Percentiles rank a stretch among this genome's conserved stretches.
Conservation (phyloP, 805 yeast species). For the Yueomyces sp. region DNA sequence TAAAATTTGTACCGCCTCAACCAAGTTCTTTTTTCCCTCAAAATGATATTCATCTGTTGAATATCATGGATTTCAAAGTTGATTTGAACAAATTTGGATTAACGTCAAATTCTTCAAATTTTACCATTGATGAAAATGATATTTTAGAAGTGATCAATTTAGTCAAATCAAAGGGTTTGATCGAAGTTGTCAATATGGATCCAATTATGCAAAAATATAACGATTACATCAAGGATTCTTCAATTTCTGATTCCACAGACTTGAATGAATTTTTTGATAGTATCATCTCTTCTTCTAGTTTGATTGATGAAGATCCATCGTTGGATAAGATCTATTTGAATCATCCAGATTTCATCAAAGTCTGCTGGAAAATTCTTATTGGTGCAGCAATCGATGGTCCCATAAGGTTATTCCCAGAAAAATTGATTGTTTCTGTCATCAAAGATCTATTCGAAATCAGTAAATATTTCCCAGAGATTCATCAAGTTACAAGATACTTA, state of each 20-base stretch:
- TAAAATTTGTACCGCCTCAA: background rate
- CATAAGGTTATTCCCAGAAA: slow-evolving; percentile 3
- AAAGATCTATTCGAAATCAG: background rate
- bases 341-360: slow-evolving; percentile 1
- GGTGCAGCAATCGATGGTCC: slow-evolving; percentile 1
- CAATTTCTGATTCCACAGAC: background rate
- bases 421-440: slow-evolving; percentile 1
- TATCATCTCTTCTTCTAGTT: background rate
- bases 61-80: background rate
- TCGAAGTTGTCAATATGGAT: background rate
- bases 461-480: background rate
- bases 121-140: background rate
- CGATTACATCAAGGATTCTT: background rate
- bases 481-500: slow-evolving; percentile 2
- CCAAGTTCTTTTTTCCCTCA: background rate
- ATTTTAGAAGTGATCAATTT: background rate
- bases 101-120: background rate
- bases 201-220: background rate
- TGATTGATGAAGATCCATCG: background rate
- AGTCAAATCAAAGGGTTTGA: background rate
- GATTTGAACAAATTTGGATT: background rate
- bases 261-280: background rate
- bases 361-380: slow-evolving; percentile 2
- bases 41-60: background rate
- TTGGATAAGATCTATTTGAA: slow-evolving; percentile 1